Conservation (phyloP, 139 green algal genomes). For the Pseudopediastrum boryanum region DNA sequence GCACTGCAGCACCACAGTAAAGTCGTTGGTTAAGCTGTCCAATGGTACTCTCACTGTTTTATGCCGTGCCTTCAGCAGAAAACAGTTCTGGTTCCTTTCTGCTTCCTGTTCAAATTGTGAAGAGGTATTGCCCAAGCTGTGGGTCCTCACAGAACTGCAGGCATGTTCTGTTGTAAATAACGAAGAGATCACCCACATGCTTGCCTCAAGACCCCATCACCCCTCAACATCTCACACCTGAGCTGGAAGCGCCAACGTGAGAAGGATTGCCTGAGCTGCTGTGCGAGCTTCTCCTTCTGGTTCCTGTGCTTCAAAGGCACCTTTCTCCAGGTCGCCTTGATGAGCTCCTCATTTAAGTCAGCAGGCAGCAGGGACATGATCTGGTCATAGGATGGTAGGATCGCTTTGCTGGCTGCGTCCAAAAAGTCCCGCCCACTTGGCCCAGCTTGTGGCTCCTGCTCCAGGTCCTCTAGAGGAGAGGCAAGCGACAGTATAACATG, state of each 20-base stretch:
- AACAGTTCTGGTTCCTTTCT: background rate
- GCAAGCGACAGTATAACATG: too few species aligned
- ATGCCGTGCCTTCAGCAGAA: background rate
- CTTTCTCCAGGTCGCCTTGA: conserved; percentile 12
- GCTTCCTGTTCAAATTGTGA: background rate
- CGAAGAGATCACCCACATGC: background rate
- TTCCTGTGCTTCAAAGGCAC: conserved; percentile 39
- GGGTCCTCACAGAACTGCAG: background rate
- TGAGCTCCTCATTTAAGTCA: conserved; percentile 34
- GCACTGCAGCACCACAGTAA: too few species aligned
- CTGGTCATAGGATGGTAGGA: background rate
- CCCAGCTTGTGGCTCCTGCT: background rate
- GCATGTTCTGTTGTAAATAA: background rate
- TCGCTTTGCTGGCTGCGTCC: background rate
- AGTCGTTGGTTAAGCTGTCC: background rate
- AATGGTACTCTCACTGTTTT: background rate
- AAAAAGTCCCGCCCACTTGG: background rate
- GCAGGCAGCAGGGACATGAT: conserved; percentile 18
- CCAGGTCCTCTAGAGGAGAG: background rate
- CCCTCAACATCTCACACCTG: conserved; percentile 13
- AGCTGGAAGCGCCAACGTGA: conserved; percentile 43
- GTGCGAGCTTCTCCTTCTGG: conserved; percentile 35
- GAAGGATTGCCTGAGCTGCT: conserved; percentile 13
- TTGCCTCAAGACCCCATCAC: background rate
- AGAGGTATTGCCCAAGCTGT: background rate